Percentiles rank a stretch among this genome's conserved stretches.
Conservation (phyloP, 768 basidiomycete species). For the Tricholoma bakamatsutake region DNA sequence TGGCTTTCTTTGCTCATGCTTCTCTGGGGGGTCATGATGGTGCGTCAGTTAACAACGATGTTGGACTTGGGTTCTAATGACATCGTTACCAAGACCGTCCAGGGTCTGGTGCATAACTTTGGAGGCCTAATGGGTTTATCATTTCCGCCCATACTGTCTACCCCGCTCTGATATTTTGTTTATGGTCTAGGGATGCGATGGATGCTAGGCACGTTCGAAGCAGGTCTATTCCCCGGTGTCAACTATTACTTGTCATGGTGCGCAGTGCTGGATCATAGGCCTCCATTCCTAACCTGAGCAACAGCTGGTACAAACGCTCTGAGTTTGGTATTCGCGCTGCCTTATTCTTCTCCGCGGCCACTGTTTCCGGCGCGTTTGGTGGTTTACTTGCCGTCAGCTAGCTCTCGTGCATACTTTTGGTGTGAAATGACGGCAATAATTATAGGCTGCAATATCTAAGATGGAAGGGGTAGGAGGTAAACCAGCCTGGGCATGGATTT, state of each 20-base stretch:
- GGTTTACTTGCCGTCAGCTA: conserved; percentile 59
- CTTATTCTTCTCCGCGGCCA: conserved; percentile 73
- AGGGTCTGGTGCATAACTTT: conserved; percentile 66
- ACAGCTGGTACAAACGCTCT: conserved; percentile 56
- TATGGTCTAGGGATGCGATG: conserved; percentile 53
- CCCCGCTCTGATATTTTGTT: background rate
- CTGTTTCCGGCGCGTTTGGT: conserved; percentile 78
- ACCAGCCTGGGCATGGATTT: conserved; percentile 67
- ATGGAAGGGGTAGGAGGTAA: conserved; percentile 69
- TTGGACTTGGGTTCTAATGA: conserved; percentile 7
- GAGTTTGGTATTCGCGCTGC: conserved; percentile 69
- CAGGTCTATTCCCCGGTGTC: conserved; percentile 58
- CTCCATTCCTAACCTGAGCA: background rate
- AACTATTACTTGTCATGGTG: conserved; percentile 72
- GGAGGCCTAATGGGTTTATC: conserved; percentile 58
- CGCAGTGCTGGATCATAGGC: conserved; percentile 10
- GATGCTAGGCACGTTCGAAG: conserved; percentile 72
- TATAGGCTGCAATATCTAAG: conserved; percentile 56
- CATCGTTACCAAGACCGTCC: conserved; percentile 47
- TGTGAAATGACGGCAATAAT: background rate
- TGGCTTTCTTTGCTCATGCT: conserved; percentile 76
- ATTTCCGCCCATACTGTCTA: background rate
- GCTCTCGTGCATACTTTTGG: conserved; percentile 17
- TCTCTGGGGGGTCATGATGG: conserved; percentile 74
- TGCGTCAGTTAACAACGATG: conserved; percentile 18